Percentiles rank a stretch among this genome's conserved stretches.
Evolutionary conservation across 2,329 filamentous ascomycete species (phyloP).

Genomic region (Fusarium papillatum): DNA sequence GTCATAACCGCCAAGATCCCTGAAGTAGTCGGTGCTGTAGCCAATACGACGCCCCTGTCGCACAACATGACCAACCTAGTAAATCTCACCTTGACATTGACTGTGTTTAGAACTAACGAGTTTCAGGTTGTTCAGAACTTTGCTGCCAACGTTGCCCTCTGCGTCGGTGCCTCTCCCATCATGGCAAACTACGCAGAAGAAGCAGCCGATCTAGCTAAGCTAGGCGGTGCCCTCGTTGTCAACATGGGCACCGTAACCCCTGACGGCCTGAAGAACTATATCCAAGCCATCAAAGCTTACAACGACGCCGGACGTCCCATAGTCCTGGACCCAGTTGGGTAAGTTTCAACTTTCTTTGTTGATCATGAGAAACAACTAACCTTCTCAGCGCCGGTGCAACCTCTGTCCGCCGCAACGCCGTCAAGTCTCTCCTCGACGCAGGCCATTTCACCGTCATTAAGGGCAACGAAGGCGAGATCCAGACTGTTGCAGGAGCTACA

Average conservation of each 20-base stretch:
- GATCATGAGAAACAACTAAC: neutral
- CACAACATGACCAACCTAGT: conserved; percentile 98
- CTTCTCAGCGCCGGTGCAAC: conserved; percentile 81
- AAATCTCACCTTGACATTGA: conserved; percentile 13
- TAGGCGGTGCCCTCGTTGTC: conserved; percentile 85
- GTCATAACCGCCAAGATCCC: conserved; percentile 64
- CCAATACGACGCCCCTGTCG: conserved; percentile 76
- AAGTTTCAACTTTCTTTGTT: conserved; percentile 41
- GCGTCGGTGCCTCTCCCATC: conserved; percentile 89
- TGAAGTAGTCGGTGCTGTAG: conserved; percentile 71
- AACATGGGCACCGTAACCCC: conserved; percentile 96
- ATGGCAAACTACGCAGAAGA: conserved; percentile 93
- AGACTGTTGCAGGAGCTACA: conserved; percentile 73
- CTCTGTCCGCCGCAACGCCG: conserved; percentile 76
- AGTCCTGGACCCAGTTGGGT: conserved; percentile 91
- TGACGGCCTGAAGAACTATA: conserved; percentile 79
- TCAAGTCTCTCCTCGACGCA: conserved; percentile 76
- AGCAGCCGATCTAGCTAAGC: conserved; percentile 81
- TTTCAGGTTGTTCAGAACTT: conserved; percentile 87
- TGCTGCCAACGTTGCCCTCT: conserved; percentile 89
- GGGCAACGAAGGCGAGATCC: conserved; percentile 92
- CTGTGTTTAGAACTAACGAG: conserved; percentile 3
- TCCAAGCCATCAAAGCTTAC: conserved; percentile 83
- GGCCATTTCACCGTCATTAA: conserved; percentile 93
- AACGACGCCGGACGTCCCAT: conserved; percentile 82